Percentiles rank a stretch among this genome's conserved stretches.
Evolutionary conservation across 805 yeast species (phyloP).

Genomic region (Zygotorulaspora danielsina): DNA sequence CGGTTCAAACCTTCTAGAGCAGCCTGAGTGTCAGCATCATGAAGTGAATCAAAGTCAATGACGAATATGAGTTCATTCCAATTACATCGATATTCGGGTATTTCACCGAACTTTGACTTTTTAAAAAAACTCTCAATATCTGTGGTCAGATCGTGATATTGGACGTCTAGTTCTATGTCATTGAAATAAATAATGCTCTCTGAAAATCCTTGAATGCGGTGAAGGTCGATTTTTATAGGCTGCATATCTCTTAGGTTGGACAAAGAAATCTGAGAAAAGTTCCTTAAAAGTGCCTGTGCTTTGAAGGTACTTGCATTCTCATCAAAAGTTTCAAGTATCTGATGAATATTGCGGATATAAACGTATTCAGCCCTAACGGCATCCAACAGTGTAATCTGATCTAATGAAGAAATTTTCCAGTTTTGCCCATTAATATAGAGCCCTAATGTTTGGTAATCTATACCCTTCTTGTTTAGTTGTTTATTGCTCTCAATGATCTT

Average conservation of each 20-base stretch:
- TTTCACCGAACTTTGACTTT: conserved; percentile 49
- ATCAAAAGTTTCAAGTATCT: conserved; percentile 20
- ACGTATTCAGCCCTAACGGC: conserved; percentile 23
- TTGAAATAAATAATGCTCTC: conserved; percentile 64
- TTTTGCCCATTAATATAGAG: conserved; percentile 34
- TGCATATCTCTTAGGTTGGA: conserved; percentile 25
- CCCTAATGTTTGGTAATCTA: conserved; percentile 32
- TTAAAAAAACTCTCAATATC: conserved; percentile 47
- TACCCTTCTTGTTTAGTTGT: conserved; percentile 22
- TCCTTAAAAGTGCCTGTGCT: conserved; percentile 21
- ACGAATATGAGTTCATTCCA: conserved; percentile 70
- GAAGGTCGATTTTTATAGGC: conserved; percentile 34
- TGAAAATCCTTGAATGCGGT: conserved; percentile 30
- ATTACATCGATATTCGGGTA: conserved; percentile 70
- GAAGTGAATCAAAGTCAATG: conserved; percentile 46
- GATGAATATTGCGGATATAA: conserved; percentile 13
- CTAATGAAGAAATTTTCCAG: conserved; percentile 23
- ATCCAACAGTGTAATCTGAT: conserved; percentile 22
- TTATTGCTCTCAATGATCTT: conserved; percentile 18
- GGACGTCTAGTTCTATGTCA: conserved; percentile 61
- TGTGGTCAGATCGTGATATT: conserved; percentile 45
- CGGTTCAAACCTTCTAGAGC: conserved; percentile 51
- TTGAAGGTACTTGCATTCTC: conserved; percentile 20
- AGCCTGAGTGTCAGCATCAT: conserved; percentile 35
- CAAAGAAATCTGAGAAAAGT: conserved; percentile 25